Base-by-base conservation (phyloP, 331 rosid species). In the Malus hybrid region DNA sequence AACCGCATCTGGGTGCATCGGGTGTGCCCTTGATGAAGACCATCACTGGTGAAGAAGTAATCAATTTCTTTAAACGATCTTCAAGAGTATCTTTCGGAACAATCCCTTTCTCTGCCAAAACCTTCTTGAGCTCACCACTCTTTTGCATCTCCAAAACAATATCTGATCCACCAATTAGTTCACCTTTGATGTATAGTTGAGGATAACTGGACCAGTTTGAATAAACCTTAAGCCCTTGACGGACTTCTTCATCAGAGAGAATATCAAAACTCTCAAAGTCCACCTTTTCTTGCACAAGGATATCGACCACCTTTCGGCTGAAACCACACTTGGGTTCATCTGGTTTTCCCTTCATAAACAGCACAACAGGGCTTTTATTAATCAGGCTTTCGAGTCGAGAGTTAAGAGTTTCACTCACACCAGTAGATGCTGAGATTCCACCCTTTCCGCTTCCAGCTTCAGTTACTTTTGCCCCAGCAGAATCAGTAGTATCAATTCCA, bases 201-300 rank as follows among this genome's bases (percentile, higher is more conserved):
- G 99, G 99, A 75, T 90, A 94, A 76, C 99, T 92, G 42, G 99
- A 94, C 99, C 99, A 94, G 84, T 94, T 94, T 56, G 99, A 94
- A 75, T 82, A 86, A 75, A 85, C 93, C 85, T 94, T 94, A n/a
- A 94, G 90, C 73, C 99, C 99, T 79, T 89, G 95, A 82, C 97
- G 99, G 56, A 90, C 83, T 69, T 92, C 96, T 24, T 90, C 99
- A 61, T 92, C 97, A 20, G 90, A 71, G 76, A 94, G 96, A 79
- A 94, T 85, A 84, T 94, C 96, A 46, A 92, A 89, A 75, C 87
- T 88, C 76, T 85, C 82, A 61, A 92, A 92, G 13, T 76, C 84
- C 64, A 87, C 96, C 69, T 86, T 92, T 84, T 90, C 97, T 80
- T 90, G 96, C 70, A 8, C 36, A 69, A 94, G 99, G 71, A 94